Conservation (phyloP, 2,329 filamentous ascomycete genomes). For the Xylaria polymorpha region DNA sequence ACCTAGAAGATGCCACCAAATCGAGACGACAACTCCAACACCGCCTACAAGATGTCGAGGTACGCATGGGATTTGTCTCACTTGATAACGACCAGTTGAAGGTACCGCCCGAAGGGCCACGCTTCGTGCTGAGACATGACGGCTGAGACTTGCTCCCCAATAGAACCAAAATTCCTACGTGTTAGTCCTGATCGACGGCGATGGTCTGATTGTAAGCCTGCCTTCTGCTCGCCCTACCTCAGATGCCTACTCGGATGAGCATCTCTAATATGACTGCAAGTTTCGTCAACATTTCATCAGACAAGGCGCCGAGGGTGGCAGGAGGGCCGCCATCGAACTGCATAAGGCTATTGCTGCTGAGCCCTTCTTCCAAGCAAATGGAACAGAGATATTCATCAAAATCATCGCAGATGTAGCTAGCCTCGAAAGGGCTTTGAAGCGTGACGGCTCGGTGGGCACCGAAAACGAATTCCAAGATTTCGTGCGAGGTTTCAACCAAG, state of each 20-base stretch:
- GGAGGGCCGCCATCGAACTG: conserved; percentile 62
- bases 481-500: conserved; percentile 69
- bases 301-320: conserved; percentile 67
- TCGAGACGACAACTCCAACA: conserved; percentile 64
- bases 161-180: conserved; percentile 70
- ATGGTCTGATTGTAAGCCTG: conserved; percentile 67
- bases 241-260: conserved; percentile 25
- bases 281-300: conserved; percentile 67
- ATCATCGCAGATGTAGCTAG: conserved; percentile 66
- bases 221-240: conserved; percentile 28
- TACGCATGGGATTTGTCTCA: conserved; percentile 51
- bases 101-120: conserved; percentile 52
- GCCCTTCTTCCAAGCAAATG: conserved; percentile 58
- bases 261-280: conserved; percentile 51
- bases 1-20: conserved; percentile 62
- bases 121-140: conserved; percentile 22
- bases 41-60: conserved; percentile 56
- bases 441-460: conserved; percentile 59
- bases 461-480: conserved; percentile 66
- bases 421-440: conserved; percentile 62
- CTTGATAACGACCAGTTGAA: conserved; percentile 58
- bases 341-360: conserved; percentile 58
- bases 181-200: conserved; percentile 70
- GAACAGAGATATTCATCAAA: conserved; percentile 67
- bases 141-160: conserved; percentile 39